Percentiles rank a stretch among this genome's conserved stretches.
Evolutionary conservation across 345 rosid genomes (phyloP).

Genomic region (Cochlearia excelsa): DNA sequence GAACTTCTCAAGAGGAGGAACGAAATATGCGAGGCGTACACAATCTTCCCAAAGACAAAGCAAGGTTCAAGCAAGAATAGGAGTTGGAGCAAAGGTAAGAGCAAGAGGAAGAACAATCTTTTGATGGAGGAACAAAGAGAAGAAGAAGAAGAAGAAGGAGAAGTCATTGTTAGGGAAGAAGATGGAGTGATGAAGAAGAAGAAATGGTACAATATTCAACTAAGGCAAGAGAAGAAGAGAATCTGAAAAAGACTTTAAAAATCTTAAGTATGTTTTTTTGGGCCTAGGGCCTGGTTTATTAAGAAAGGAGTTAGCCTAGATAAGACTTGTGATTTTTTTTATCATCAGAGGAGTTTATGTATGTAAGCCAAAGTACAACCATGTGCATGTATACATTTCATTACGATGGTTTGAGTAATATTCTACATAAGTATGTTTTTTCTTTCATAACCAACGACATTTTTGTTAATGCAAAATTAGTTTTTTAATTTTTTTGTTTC

Average conservation of each 20-base stretch:
- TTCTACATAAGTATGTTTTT: too few species aligned
- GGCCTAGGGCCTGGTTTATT: too few species aligned
- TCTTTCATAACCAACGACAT: too few species aligned
- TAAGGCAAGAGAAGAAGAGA: constrained; percentile 81
- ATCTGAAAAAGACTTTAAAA: constrained; percentile 48
- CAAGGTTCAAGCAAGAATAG: constrained; percentile 61
- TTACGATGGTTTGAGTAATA: too few species aligned
- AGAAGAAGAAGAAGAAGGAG: constrained; percentile 72
- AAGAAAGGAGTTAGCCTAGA: too few species aligned
- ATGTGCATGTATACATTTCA: too few species aligned
- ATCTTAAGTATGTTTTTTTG: too few species aligned
- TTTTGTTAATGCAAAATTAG: too few species aligned
- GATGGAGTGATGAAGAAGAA: constrained; percentile 70
- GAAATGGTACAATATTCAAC: constrained; percentile 79
- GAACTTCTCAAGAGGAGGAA: constrained; percentile 79
- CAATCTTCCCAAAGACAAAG: constrained; percentile 54
- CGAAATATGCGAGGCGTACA: constrained; percentile 76
- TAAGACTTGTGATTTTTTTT: too few species aligned
- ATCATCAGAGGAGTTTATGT: too few species aligned
- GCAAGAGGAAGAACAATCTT: constrained; percentile 32
- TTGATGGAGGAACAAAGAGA: constrained; percentile 68
- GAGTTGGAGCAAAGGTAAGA: constrained; percentile 48
- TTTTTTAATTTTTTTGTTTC: too few species aligned
- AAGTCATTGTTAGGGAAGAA: constrained; percentile 61
- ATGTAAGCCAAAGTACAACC: too few species aligned